phyloP scores from a whole-genome alignment of 1,284 basidiomycete species.

The Cutaneotrichosporon cutaneum region DNA sequence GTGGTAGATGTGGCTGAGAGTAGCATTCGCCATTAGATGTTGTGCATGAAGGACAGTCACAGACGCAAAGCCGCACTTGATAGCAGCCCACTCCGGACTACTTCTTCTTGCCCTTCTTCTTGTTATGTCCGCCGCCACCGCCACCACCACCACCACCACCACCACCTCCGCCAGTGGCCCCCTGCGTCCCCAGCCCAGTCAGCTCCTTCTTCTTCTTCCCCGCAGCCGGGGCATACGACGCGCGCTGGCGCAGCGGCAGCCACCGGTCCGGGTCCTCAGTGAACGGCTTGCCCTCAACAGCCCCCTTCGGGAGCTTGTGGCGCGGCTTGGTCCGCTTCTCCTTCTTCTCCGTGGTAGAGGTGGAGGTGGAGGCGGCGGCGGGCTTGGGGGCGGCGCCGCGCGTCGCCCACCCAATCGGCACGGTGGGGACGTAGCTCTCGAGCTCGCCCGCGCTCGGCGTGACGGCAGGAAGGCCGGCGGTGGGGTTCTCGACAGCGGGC shows the following conservation, averaged over 20 bases:
- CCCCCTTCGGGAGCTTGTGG: constrained; percentile 50
- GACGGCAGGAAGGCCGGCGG: constrained; percentile 17
- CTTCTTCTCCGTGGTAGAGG: constrained; percentile 11
- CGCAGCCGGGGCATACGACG: constrained; percentile 34
- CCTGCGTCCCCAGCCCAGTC: constrained; percentile 23
- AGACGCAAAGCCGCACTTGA: neutral
- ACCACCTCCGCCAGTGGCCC: constrained; percentile 9
- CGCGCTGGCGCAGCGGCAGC: constrained; percentile 47
- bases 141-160: constrained; percentile 13
- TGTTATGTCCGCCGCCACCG: constrained; percentile 16
- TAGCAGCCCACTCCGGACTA: constrained; percentile 2
- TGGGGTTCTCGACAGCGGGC: constrained; percentile 23
- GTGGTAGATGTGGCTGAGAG: no score
- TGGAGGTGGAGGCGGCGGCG: constrained; percentile 10
- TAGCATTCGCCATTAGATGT: no score
- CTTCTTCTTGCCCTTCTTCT: constrained; percentile 29
- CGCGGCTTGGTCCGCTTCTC: constrained; percentile 35
- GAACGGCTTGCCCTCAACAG: constrained; percentile 30
- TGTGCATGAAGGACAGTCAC: neutral
- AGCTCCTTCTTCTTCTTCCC: constrained; percentile 53
- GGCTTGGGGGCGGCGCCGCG: constrained; percentile 17
- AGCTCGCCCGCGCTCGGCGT: constrained; percentile 37
- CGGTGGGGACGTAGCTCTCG: constrained; percentile 41
- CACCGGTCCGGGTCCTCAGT: constrained; percentile 52
- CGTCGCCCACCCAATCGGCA: constrained; percentile 44